Percentiles rank a stretch among this genome's conserved stretches.
These are phyloP conservation scores for Ogataea dorogensis DNA, from an alignment of 805 yeast genomes.

Conservation along the genomic window DNA sequence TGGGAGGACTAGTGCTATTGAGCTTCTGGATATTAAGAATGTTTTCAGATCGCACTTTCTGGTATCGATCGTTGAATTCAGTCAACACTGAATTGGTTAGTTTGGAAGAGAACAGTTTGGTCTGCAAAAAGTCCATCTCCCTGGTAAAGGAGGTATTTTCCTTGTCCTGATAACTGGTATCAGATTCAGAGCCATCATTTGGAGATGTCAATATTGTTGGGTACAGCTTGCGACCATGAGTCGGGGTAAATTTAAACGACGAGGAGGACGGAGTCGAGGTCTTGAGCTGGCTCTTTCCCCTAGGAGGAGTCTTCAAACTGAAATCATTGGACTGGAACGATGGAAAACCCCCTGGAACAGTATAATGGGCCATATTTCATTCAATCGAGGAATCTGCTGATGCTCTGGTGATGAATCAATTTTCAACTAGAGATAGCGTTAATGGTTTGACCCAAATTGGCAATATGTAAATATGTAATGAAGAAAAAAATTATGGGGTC, in stretches of 20 bases:
- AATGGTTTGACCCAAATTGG: conserved; percentile 10
- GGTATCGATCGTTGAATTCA: conserved; percentile 44
- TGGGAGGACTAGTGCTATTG: conserved; percentile 23
- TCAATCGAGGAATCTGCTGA: neutral
- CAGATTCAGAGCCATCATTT: conserved; percentile 20
- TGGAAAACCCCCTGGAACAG: conserved; percentile 26
- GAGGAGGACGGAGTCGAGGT: conserved; percentile 25
- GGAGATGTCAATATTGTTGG: conserved; percentile 23
- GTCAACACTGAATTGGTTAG: conserved; percentile 44
- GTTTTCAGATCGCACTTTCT: conserved; percentile 35
- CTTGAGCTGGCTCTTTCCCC: conserved; percentile 2
- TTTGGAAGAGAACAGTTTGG: conserved; percentile 47
- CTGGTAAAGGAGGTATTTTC: conserved; percentile 28
- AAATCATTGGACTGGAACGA: conserved; percentile 7
- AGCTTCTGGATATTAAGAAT: conserved; percentile 26
- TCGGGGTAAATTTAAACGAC: conserved; percentile 32
- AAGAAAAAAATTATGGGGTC: conserved; percentile 6
- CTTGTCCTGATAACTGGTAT: conserved; percentile 31
- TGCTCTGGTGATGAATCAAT: conserved; percentile 2
- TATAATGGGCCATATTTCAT: conserved; percentile 10
- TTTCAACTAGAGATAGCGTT: conserved; percentile 9
- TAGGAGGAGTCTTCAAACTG: conserved; percentile 20
- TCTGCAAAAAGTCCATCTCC: conserved; percentile 37
- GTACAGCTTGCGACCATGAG: conserved; percentile 29
- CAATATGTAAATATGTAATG: conserved; percentile 16